A percentile compares a stretch with the other conserved stretches of the same genome.
These are phyloP conservation scores for Sporothrix curviconia DNA, from an alignment of 2,329 filamentous ascomycete genomes.

Conservation along the genomic window DNA sequence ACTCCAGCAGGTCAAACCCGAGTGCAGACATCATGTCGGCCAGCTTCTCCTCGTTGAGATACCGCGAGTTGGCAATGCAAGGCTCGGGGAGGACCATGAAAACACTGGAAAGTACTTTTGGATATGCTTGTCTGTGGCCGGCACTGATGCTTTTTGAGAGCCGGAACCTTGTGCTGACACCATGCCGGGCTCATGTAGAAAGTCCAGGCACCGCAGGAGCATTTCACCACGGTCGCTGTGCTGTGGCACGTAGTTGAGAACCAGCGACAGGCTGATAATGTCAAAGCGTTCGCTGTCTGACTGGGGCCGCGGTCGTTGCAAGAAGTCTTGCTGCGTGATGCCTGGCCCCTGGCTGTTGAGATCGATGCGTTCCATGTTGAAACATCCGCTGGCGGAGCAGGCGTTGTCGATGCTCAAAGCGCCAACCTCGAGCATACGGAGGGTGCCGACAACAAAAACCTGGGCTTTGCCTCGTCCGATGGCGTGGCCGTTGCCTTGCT, in stretches of 20 bases:
- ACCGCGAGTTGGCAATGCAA: conserved; percentile 85
- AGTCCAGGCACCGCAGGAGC: conserved; percentile 68
- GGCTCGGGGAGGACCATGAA: conserved; percentile 87
- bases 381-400: conserved; percentile 64
- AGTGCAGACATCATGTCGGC: conserved; percentile 67
- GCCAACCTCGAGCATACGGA: conserved; percentile 81
- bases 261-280: conserved; percentile 83
- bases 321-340: conserved; percentile 88
- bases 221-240: conserved; percentile 71
- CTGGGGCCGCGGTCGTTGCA: conserved; percentile 71
- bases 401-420: conserved; percentile 79
- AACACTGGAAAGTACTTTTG: conserved; percentile 53
- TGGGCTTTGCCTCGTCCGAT: not conserved
- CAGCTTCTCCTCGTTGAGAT: conserved; percentile 67
- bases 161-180: conserved; percentile 5
- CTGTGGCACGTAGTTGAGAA: conserved; percentile 89
- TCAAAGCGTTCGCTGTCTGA: conserved; percentile 65
- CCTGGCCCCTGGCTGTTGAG: conserved; percentile 76
- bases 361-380: conserved; percentile 79
- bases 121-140: conserved; percentile 9
- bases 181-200: conserved; percentile 44
- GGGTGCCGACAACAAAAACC: conserved; percentile 11
- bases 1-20: conserved; percentile 60
- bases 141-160: conserved; percentile 5
- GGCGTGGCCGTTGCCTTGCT: not conserved